Evolutionary conservation across 257 asterid species (phyloP), one percentile per base, ranked within the genome.

Genomic region (Craterostigma plantagineum): DNA sequence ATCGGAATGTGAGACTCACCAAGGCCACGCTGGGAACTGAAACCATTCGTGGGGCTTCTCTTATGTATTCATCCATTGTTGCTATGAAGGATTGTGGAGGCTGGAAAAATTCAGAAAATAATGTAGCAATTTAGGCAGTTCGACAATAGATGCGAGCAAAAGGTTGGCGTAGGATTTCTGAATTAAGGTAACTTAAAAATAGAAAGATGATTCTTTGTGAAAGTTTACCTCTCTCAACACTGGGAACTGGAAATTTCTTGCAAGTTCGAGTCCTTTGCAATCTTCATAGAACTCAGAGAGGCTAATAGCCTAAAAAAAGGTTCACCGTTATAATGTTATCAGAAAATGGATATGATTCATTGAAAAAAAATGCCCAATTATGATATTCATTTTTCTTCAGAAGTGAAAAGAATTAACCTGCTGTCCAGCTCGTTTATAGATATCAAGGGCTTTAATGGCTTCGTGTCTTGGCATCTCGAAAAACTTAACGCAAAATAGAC

Each of bases 401-500:
- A 23, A 23, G 30, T 2, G 38, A 54, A 33, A 56, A 57, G 54
- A 63, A 18, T 44, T 41, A 51, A 90, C 99, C 99, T 79, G 96
- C 74, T 80, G 92, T 48, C 99, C 96, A 61, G 99, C 99, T 73
- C 91, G 73, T 67, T 71, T 90, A 60, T 83, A 90, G 52, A 83
- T 78, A 57, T 79, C 99, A 43, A 77, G 92, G 64, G 99, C 95
- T 50, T 79, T 77, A 16, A 83, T 67, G 33, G 99, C 99, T 75
- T 90, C 99, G 57, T 90, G 99, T 64, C 91, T 77, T 44, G 94
- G 91, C 99, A 90, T 90, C 84, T 90, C 99, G 64, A 90, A 90
- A 70, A 90, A 90, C 99, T 83, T 84, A 65, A 71, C 57, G 11
- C 33, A 43, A 48, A 58, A 23, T 2, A 23, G 30, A 51, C 34